phyloP scores from a whole-genome alignment of 176 grass and related monocot species.

The Urochloa ruziziensis region DNA sequence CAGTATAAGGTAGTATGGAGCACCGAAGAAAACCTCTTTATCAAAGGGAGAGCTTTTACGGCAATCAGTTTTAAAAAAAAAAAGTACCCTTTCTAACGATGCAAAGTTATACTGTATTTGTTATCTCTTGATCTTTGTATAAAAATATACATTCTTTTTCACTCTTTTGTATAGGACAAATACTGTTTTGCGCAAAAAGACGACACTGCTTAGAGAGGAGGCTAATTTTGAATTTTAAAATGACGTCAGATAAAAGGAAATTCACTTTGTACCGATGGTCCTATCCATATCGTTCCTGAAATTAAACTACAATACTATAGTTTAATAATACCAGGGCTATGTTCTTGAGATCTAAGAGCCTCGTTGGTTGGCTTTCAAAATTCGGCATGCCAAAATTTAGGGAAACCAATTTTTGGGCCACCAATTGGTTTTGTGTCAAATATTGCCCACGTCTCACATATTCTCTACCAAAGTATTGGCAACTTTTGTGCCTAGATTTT shows the following conservation, averaged over 20 bases:
- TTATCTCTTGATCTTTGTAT: neutral
- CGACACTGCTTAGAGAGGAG: neutral
- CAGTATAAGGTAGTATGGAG: too few species aligned
- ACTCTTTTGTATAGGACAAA: neutral
- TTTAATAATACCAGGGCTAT: too few species aligned
- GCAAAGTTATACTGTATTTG: neutral
- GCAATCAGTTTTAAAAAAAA: neutral
- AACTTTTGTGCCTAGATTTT: too few species aligned
- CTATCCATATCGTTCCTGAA: neutral
- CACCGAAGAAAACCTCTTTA: too few species aligned
- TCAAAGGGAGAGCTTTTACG: neutral
- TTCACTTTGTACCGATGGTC: neutral
- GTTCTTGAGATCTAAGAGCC: too few species aligned
- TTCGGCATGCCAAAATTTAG: too few species aligned
- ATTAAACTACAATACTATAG: too few species aligned
- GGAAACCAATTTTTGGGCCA: too few species aligned
- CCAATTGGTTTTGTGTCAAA: too few species aligned
- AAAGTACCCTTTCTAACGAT: neutral
- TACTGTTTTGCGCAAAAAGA: neutral
- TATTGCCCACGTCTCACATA: too few species aligned
- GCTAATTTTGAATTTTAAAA: neutral
- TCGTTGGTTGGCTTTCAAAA: too few species aligned
- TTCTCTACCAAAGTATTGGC: too few species aligned
- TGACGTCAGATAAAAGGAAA: neutral
- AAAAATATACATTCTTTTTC: neutral